These are phyloP conservation scores for Phialophora tarda DNA, from an alignment of 2,329 filamentous ascomycete species.

Conservation along the genomic window DNA sequence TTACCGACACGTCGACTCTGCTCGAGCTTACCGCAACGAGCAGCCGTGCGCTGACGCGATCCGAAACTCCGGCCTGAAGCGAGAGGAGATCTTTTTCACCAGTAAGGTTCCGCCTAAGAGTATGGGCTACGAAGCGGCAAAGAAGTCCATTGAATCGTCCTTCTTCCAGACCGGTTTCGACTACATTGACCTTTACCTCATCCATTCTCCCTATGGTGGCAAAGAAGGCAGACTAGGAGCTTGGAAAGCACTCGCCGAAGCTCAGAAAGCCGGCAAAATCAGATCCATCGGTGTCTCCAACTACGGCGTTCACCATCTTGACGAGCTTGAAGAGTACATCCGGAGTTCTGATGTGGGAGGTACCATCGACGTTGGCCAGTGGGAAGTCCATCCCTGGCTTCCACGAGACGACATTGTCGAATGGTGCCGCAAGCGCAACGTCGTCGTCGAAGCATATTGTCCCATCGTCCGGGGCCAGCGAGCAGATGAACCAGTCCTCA, in stretches of 20 bases:
- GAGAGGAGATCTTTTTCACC: conserved; percentile 66
- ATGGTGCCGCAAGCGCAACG: conserved; percentile 71
- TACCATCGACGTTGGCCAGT: conserved; percentile 83
- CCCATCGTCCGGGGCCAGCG: conserved; percentile 54
- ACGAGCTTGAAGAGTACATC: conserved; percentile 61
- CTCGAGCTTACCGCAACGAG: conserved; percentile 65
- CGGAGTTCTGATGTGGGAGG: conserved; percentile 67
- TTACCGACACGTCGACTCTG: conserved; percentile 67
- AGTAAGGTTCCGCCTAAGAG: conserved; percentile 61
- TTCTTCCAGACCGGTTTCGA: conserved; percentile 42
- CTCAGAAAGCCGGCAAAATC: conserved; percentile 58
- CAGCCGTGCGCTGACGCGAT: conserved; percentile 60
- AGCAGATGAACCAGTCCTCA: conserved; percentile 60
- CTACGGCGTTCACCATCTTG: conserved; percentile 61
- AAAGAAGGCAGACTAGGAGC: conserved; percentile 56
- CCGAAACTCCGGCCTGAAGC: conserved; percentile 56
- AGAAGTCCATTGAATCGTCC: conserved; percentile 46
- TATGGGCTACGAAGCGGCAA: conserved; percentile 68
- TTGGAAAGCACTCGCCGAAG: conserved; percentile 62
- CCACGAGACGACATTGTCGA: conserved; percentile 75
- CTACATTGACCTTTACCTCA: conserved; percentile 52
- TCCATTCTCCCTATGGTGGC: conserved; percentile 61
- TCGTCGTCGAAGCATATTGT: conserved; percentile 65
- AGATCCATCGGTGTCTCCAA: conserved; percentile 61
- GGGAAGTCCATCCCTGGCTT: conserved; percentile 90